Base-by-base conservation (phyloP, 163 green algal genomes). In the Coccomyxa subellipsoidea region DNA sequence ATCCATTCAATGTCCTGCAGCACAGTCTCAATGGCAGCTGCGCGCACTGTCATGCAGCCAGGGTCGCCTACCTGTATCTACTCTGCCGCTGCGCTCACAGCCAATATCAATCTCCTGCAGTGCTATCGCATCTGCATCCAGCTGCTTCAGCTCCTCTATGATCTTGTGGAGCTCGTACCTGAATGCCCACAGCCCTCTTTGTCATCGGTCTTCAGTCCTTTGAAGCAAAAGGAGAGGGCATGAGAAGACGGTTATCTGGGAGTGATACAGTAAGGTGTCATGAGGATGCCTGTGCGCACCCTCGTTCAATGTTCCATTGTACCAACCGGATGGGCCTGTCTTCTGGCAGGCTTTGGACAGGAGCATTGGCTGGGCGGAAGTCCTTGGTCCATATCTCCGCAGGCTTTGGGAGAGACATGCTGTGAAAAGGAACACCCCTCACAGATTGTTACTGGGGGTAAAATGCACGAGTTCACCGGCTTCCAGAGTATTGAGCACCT, bases 61-160 rank as follows among this genome's bases (percentile, higher is more conserved):
- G 21, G 1, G 23, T 12, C 47, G 47, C 66, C 29, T 23, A 88
- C 86, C 89, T 71, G 86, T 89, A 53, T 94, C 90, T 18, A 59
- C 40, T 66, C 82, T 81, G 32, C 78, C 82, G 70, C 84, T 93
- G 35, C 95, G 88, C 36, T 96, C 92, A 82, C 92, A 97, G 35
- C 91, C 91, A 34, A 95, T 90, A 81, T 98, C 95, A 2, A 98
- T 88, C 84, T 98, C 94, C 82, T 98, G 94, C 37, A 94, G 66
- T 1, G 83, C 85, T 23, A 95, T 85, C 15, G 95, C 76, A 59
- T 82, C 78, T 29, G 78, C 84, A 80, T 97, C 92, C 7, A 91
- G 90, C 79, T 95, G 4, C 53, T 85, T 80, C n/a, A 98, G 85
- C 86, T 95, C 90, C 59, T 88, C 77, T 35, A 98, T 92, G 36